A percentile compares a stretch with the other conserved stretches of the same genome.
phyloP scores from a whole-genome alignment of 139 green algal species.

The Volvox reticuliferus region DNA sequence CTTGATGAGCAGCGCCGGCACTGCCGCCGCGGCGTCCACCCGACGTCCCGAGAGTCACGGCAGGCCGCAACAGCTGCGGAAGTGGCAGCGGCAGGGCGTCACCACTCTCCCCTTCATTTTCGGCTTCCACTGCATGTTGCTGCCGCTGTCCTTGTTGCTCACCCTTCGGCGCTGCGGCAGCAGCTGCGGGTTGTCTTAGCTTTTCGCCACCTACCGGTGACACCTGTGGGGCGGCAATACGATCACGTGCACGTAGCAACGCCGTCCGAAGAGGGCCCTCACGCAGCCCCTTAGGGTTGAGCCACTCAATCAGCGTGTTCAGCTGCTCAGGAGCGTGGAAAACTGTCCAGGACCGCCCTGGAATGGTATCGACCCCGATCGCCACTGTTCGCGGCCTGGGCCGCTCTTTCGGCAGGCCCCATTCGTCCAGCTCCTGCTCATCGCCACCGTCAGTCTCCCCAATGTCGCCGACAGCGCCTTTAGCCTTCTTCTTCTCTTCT shows the following conservation, averaged over 20 bases:
- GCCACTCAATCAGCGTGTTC: neutral
- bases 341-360: neutral
- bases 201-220: neutral
- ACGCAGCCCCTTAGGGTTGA: conserved; percentile 52
- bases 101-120: too few relatives aligned
- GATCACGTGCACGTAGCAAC: conserved; percentile 48
- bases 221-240: conserved; percentile 29
- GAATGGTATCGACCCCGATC: neutral
- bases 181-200: neutral
- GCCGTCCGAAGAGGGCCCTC: conserved; percentile 52
- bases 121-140: neutral
- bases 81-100: neutral
- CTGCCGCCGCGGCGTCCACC: neutral
- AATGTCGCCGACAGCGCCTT: neutral
- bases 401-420: conserved; percentile 20
- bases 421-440: conserved; percentile 33
- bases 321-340: conserved; percentile 10
- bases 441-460: neutral
- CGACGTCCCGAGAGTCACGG: neutral
- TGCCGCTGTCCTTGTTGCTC: neutral
- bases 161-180: neutral
- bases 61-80: conserved; percentile 4
- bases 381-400: neutral
- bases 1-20: neutral
- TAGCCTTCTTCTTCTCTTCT: neutral